A percentile compares a stretch with the other conserved stretches of the same genome.
Conservation (phyloP, 2,329 filamentous ascomycete genomes). For the Penicillium italicum region DNA sequence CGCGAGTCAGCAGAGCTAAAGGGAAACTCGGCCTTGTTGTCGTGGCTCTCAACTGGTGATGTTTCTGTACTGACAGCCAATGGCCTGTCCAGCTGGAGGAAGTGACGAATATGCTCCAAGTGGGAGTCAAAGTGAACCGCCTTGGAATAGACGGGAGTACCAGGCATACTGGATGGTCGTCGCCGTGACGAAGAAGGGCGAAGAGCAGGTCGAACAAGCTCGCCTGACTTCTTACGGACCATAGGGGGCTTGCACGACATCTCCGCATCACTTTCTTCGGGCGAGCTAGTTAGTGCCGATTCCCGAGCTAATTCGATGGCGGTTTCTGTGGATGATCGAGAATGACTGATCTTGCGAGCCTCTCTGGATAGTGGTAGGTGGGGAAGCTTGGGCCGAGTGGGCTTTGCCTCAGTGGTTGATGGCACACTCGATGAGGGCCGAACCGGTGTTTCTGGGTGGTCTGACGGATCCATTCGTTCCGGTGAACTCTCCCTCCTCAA, state of each 20-base stretch:
- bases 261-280: slow-evolving; percentile 53
- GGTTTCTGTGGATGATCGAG: slow-evolving; percentile 57
- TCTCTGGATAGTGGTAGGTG: slow-evolving; percentile 49
- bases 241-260: slow-evolving; percentile 75
- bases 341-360: slow-evolving; percentile 60
- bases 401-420: slow-evolving; percentile 4
- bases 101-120: slow-evolving; percentile 92
- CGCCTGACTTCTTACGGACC: slow-evolving; percentile 96
- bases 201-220: slow-evolving; percentile 88
- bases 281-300: slow-evolving; percentile 43
- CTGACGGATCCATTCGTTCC: slow-evolving; percentile 23
- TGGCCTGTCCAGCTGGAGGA: slow-evolving; percentile 87
- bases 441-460: slow-evolving; percentile 11
- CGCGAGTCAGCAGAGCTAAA: slow-evolving; percentile 58
- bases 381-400: slow-evolving; percentile 13
- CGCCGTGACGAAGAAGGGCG: slow-evolving; percentile 69
- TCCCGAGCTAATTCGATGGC: slow-evolving; percentile 47
- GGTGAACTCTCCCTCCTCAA: slow-evolving; percentile 30
- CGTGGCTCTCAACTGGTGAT: slow-evolving; percentile 83
- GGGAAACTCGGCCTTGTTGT: slow-evolving; percentile 84
- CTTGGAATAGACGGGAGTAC: slow-evolving; percentile 92
- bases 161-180: slow-evolving; percentile 92
- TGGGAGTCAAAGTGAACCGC: slow-evolving; percentile 98
- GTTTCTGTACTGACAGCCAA: slow-evolving; percentile 94
- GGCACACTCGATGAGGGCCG: slow-evolving; percentile 30